Percentiles rank a stretch among this genome's conserved stretches.
phyloP scores from a whole-genome alignment of 2,329 filamentous ascomycete species.

The Hymenoscyphus repandus region DNA sequence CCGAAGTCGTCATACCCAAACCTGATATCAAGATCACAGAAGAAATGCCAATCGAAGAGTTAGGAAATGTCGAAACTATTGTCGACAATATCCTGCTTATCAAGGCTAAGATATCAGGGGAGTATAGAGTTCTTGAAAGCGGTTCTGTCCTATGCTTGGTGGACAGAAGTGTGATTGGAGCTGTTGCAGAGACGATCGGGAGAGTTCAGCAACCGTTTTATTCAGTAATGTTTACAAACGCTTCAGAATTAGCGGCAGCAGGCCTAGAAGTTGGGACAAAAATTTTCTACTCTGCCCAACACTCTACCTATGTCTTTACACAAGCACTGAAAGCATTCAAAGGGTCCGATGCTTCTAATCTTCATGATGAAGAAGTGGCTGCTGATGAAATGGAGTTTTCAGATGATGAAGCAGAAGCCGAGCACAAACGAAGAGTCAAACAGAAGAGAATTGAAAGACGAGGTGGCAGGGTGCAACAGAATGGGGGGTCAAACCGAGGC shows the following conservation, averaged over 20 bases:
- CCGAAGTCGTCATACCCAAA: constrained; percentile 60
- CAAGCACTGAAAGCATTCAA: constrained; percentile 73
- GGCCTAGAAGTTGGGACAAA: constrained; percentile 64
- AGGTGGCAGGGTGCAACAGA: constrained; percentile 38
- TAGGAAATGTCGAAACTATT: constrained; percentile 71
- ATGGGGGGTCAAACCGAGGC: constrained; percentile 32
- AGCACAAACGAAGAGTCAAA: constrained; percentile 67
- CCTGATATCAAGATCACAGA: constrained; percentile 74
- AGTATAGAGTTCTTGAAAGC: constrained; percentile 78
- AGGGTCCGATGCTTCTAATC: constrained; percentile 89
- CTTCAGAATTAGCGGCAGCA: constrained; percentile 61
- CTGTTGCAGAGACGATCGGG: constrained; percentile 79
- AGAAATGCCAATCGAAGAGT: constrained; percentile 69
- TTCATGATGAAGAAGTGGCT: constrained; percentile 85
- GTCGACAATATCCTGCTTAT: constrained; percentile 77
- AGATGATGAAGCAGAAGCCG: constrained; percentile 89
- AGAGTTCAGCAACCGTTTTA: constrained; percentile 83
- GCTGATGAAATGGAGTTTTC: constrained; percentile 92
- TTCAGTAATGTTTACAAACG: constrained; percentile 68
- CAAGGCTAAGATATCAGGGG: constrained; percentile 71
- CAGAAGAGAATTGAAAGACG: constrained; percentile 58
- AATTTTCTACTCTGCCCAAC: constrained; percentile 73
- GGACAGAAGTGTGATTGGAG: constrained; percentile 72
- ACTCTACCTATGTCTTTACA: constrained; percentile 83
- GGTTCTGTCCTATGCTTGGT: constrained; percentile 78